These are phyloP conservation scores for Annona squamosa DNA, from an alignment of 164 flowering plant species.

Conservation along the genomic window DNA sequence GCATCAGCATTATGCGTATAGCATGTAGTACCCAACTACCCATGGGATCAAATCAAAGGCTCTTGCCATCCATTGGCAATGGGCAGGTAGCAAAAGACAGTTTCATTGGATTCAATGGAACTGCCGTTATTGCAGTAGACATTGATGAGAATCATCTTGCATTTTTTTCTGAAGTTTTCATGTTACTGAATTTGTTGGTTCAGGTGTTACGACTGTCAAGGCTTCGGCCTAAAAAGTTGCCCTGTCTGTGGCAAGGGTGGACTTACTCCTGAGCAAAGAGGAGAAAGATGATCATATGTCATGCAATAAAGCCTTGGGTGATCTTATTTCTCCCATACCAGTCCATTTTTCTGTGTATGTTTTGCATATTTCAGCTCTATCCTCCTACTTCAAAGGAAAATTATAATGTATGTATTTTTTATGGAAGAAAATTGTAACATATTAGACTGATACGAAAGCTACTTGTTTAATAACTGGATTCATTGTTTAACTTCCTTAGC, in stretches of 20 bases:
- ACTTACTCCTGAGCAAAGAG: conserved; percentile 62
- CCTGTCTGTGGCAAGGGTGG: conserved; percentile 79
- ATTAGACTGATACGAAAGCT: too few relatives aligned
- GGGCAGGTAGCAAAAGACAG: background rate
- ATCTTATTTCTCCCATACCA: too few relatives aligned
- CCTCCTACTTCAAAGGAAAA: too few relatives aligned
- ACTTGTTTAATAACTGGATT: too few relatives aligned
- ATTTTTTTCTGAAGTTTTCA: background rate
- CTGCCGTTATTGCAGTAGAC: background rate
- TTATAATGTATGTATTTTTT: too few relatives aligned
- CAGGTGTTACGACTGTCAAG: conserved; percentile 89
- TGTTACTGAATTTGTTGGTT: background rate
- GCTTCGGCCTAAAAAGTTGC: conserved; percentile 76
- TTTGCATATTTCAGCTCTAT: too few relatives aligned
- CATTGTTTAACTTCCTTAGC: too few relatives aligned
- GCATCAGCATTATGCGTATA: too few relatives aligned
- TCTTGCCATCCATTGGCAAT: background rate
- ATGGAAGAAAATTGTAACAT: too few relatives aligned
- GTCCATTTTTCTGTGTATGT: too few relatives aligned
- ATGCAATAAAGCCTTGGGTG: background rate
- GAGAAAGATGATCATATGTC: conserved; percentile 14
- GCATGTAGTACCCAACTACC: too few relatives aligned
- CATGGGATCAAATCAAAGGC: background rate
- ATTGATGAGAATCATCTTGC: background rate
- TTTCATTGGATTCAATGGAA: background rate